Percentiles rank a stretch among this genome's conserved stretches.
These are phyloP conservation scores for Pyrenophora graminea DNA, from an alignment of 2,329 filamentous ascomycete genomes.

Conservation along the genomic window DNA sequence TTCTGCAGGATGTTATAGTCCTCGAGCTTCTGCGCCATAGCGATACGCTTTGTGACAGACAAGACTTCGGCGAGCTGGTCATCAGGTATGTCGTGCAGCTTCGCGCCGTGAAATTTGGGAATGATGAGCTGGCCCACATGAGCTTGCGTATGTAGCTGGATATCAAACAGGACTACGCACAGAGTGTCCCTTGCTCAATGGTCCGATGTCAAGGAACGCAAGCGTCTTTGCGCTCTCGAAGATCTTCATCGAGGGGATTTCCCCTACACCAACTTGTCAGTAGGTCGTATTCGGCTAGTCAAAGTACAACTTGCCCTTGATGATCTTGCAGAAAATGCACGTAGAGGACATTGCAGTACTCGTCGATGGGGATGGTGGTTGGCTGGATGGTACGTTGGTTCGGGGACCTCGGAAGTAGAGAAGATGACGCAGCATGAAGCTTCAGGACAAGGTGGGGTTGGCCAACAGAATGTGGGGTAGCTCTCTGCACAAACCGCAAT, in stretches of 20 bases:
- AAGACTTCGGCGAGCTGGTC: constrained; percentile 82
- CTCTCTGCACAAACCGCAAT: neutral
- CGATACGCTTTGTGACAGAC: constrained; percentile 86
- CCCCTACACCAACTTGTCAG: constrained; percentile 60
- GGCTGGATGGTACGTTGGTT: constrained; percentile 28
- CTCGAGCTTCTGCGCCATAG: constrained; percentile 70
- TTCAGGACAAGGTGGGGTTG: constrained; percentile 15
- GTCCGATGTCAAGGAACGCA: constrained; percentile 95
- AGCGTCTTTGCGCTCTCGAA: constrained; percentile 92
- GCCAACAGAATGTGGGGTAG: constrained; percentile 28
- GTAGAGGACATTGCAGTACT: constrained; percentile 61
- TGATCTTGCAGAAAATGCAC: constrained; percentile 98
- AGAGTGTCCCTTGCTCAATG: constrained; percentile 84
- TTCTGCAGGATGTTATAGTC: constrained; percentile 97
- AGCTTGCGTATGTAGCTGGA: neutral
- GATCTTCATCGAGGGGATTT: constrained; percentile 96
- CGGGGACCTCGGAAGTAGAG: constrained; percentile 6
- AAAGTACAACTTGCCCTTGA: constrained; percentile 69
- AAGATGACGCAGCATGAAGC: constrained; percentile 18
- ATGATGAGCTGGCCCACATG: constrained; percentile 76
- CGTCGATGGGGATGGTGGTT: constrained; percentile 16
- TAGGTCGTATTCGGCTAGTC: neutral
- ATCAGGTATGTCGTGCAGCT: constrained; percentile 90
- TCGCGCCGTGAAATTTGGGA: constrained; percentile 90
- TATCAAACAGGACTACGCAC: constrained; percentile 57